Evolutionary conservation across 345 rosid species (phyloP), one percentile per base, ranked within the genome.

Genomic region (Dipteronia dyeriana): DNA sequence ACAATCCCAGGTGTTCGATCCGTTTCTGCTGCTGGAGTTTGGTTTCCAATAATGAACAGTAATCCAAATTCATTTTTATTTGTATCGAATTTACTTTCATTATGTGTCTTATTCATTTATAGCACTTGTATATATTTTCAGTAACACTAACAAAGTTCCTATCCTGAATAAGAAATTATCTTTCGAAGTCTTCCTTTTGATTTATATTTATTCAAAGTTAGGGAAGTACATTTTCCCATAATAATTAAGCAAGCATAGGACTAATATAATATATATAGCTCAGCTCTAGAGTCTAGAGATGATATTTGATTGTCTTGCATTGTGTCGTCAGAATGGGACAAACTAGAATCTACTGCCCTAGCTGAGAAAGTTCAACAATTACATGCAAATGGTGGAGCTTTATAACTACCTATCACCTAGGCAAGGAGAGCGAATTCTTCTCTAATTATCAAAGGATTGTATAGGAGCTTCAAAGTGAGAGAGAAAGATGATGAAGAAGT

Each of bases 371-470:
- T 60, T 39, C 68, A 26, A 47, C 19, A 51, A 29, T 53, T 53
- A 16, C 5, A 38, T 53, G 17, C 34, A 62, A 63, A 57, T 39
- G 29, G 39, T 34, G 75, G 64, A 38, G 7, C 17, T 20, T 70
- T 45, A 25, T 23, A 25, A 69, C 38, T 9, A 47, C 59, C 76
- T 61, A 73, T 54, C 34, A 23, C 66, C 22, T 73, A 39, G 38
- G 60, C 38, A 59, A 59, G 29, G 54, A 38, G 54, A 39, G 39
- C 3, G 34, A 8, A 34, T 56, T 59, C 53, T n/a, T 39, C 31
- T 39, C 31, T n/a, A 20, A 57, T 59, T 34, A 59, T 39, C 39
- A 11, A 7, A 29, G 13, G 6, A 31, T 11, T 56, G 31, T 71
- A 54, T n/a, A 20, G 49, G 43, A 34, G 34, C 7, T 2, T 29